A percentile compares a stretch with the other conserved stretches of the same genome.
phyloP scores from a whole-genome alignment of 2,329 filamentous ascomycete species.

The Cladosporium sp. region DNA sequence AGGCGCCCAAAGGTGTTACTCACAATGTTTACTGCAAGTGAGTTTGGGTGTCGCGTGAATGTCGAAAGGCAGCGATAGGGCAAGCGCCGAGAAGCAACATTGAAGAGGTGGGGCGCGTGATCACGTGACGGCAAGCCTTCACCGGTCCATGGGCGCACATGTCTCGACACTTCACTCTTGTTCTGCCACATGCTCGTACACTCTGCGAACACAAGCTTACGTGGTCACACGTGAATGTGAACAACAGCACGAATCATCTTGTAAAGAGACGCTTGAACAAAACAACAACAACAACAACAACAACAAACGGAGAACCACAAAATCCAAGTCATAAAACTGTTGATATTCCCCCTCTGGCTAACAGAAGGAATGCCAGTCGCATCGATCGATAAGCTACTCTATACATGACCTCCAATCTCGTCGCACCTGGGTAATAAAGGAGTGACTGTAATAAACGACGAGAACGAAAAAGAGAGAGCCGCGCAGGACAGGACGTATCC shows the following conservation, averaged over 20 bases:
- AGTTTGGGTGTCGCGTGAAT: not conserved
- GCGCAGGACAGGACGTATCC: not conserved
- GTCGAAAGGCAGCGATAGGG: not conserved
- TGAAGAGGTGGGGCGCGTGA: not conserved
- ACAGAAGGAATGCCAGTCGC: not conserved
- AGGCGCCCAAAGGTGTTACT: not conserved
- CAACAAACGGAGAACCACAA: not conserved
- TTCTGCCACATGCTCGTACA: not conserved
- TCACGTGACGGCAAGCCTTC: not conserved
- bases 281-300: too few relatives aligned
- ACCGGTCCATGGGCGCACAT: not conserved
- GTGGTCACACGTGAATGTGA: not conserved
- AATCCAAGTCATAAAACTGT: not conserved
- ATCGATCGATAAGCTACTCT: not conserved
- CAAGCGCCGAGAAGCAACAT: not conserved
- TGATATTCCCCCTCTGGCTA: not conserved
- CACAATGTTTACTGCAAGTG: not conserved
- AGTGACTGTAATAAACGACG: not conserved
- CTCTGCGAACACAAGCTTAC: not conserved
- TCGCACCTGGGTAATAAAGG: not conserved
- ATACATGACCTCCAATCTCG: not conserved
- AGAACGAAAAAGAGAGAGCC: not conserved
- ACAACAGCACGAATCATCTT: not conserved
- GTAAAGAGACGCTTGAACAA: not conserved
- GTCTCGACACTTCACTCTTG: not conserved